Conservation (phyloP, 805 yeast genomes). For the Komagataella ulmi region DNA sequence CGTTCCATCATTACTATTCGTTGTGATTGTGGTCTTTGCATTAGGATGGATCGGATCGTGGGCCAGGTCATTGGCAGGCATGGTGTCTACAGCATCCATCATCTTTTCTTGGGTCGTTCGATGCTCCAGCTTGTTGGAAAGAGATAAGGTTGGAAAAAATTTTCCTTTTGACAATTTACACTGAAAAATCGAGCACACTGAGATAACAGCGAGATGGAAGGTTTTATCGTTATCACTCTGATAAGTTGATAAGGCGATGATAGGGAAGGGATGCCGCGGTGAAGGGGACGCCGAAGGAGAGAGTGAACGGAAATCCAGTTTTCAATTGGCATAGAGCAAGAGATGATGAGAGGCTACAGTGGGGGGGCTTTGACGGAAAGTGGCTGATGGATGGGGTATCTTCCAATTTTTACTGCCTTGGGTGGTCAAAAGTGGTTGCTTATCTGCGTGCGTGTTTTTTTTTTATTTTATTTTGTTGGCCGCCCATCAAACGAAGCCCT, state of each 20-base stretch:
- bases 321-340: not conserved
- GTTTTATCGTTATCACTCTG: not conserved
- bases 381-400: not conserved
- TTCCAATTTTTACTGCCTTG: not conserved
- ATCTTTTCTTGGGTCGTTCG: not conserved
- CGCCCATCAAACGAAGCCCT: not conserved
- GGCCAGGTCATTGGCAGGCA: not conserved
- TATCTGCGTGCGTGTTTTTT: not conserved
- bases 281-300: not conserved
- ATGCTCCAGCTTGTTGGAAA: not conserved
- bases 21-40: slow-evolving; percentile 43
- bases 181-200: not conserved
- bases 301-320: not conserved
- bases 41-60: slow-evolving; percentile 38
- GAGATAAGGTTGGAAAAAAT: not conserved
- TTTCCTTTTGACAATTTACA: not conserved
- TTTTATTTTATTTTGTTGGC: not conserved
- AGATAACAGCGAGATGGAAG: not conserved
- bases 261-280: no score
- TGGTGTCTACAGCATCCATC: not conserved
- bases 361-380: not conserved
- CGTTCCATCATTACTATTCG: slow-evolving; percentile 43
- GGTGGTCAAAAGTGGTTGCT: not conserved
- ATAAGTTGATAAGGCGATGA: not conserved
- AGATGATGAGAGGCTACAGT: not conserved